Conservation (phyloP, 2,329 filamentous ascomycete species). For the Thielaviopsis euricoi region DNA sequence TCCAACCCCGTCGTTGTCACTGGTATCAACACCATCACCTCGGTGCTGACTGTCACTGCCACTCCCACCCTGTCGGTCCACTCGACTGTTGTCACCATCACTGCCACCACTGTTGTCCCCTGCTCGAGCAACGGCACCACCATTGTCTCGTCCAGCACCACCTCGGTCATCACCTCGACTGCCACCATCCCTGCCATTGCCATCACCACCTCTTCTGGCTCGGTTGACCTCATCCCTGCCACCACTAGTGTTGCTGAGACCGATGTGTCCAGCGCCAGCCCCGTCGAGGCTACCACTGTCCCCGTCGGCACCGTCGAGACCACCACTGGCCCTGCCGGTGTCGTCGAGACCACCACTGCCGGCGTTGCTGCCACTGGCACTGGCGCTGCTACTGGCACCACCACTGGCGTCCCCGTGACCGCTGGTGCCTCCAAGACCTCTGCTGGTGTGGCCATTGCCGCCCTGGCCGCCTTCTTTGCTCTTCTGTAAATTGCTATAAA, state of each 20-base stretch:
- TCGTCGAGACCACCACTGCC: conserved; percentile 3
- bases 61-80: conserved; percentile 34
- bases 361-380: conserved; percentile 11
- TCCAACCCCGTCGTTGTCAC: conserved; percentile 77
- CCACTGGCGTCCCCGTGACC: conserved; percentile 9
- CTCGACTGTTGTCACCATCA: conserved; percentile 35
- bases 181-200: conserved; percentile 36
- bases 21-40: conserved; percentile 47
- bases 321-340: conserved; percentile 10
- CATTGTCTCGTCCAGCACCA: conserved; percentile 28
- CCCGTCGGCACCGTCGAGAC: neutral
- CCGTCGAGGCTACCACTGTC: conserved; percentile 2
- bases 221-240: conserved; percentile 11
- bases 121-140: conserved; percentile 19
- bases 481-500: conserved; percentile 7
- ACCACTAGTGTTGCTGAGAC: conserved; percentile 11
- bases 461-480: conserved; percentile 5
- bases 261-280: conserved; percentile 1
- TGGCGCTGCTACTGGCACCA: conserved; percentile 2
- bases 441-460: conserved; percentile 1
- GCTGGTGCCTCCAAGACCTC: conserved; percentile 10
- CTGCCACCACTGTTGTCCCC: conserved; percentile 19
- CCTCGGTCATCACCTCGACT: conserved; percentile 33
- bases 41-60: conserved; percentile 38
- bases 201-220: conserved; percentile 22